These are phyloP conservation scores for Lachnellula willkommii DNA, from an alignment of 2,329 filamentous ascomycete genomes.

Conservation along the genomic window DNA sequence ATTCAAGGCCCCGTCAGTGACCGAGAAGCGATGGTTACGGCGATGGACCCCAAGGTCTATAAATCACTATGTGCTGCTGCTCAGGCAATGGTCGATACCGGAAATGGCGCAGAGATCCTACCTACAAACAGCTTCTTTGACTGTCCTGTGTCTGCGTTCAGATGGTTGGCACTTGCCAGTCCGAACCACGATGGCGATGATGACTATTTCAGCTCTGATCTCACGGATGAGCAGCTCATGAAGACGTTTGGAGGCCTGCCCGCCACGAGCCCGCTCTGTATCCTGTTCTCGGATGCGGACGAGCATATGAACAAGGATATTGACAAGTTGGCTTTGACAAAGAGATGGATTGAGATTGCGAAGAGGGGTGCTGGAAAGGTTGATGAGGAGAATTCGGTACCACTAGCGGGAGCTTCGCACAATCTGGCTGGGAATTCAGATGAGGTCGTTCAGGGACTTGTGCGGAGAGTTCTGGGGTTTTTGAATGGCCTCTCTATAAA, in stretches of 20 bases:
- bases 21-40: constrained; percentile 46
- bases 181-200: constrained; percentile 54
- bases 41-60: constrained; percentile 35
- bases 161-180: constrained; percentile 54
- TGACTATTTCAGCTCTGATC: constrained; percentile 64
- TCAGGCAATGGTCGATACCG: constrained; percentile 37
- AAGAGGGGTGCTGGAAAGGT: constrained; percentile 40
- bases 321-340: constrained; percentile 44
- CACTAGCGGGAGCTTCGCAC: constrained; percentile 46
- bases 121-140: constrained; percentile 31
- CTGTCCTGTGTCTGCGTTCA: constrained; percentile 47
- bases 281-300: constrained; percentile 47
- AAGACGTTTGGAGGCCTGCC: constrained; percentile 52
- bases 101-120: constrained; percentile 41
- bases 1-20: constrained; percentile 62
- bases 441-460: constrained; percentile 43
- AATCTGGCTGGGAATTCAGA: constrained; percentile 44
- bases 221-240: constrained; percentile 45
- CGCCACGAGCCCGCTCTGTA: constrained; percentile 38
- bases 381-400: constrained; percentile 43
- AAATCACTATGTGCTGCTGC: constrained; percentile 35
- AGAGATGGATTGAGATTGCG: constrained; percentile 43
- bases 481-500: constrained; percentile 29
- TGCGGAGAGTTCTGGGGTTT: constrained; percentile 46
- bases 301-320: constrained; percentile 43